Evolutionary conservation across 495 filamentous ascomycete species (phyloP).

Genomic region (Cladorrhinum samala): DNA sequence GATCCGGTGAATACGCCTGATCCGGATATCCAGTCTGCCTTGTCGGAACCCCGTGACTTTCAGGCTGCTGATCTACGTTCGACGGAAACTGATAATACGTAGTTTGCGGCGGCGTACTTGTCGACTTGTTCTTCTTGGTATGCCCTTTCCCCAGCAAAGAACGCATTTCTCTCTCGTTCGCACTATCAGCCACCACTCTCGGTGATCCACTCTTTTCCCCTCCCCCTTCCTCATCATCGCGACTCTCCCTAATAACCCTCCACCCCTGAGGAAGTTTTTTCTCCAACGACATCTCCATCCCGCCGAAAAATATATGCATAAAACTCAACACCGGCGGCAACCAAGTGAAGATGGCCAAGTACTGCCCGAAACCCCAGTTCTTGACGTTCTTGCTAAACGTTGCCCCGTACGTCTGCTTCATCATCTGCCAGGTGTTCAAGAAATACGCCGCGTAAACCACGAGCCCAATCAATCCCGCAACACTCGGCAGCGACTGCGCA

Average conservation of each 20-base stretch:
- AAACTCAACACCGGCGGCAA: constrained; percentile 15
- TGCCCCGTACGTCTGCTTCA: constrained; percentile 17
- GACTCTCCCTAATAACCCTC: not conserved
- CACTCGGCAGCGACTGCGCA: constrained; percentile 6
- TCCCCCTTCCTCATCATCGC: not conserved
- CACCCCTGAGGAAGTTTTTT: constrained; percentile 4
- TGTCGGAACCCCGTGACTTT: not conserved
- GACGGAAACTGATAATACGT: not conserved
- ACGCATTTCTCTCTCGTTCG: not conserved
- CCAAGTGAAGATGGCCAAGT: constrained; percentile 19
- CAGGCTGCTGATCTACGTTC: not conserved
- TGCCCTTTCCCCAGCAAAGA: not conserved
- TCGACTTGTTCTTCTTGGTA: not conserved
- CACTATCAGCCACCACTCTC: not conserved
- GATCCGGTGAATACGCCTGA: not conserved
- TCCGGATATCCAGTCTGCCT: not conserved
- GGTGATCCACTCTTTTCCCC: not conserved
- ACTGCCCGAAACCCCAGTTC: constrained; percentile 21
- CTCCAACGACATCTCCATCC: constrained; percentile 6
- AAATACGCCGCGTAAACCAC: constrained; percentile 13
- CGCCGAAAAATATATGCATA: constrained; percentile 6
- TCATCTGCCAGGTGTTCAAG: constrained; percentile 16
- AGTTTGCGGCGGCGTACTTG: not conserved
- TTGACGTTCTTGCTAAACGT: constrained; percentile 9
- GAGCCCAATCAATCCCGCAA: constrained; percentile 10